These are phyloP conservation scores for Rossbeevera mucosa DNA, from an alignment of 768 basidiomycete genomes.

Conservation along the genomic window DNA sequence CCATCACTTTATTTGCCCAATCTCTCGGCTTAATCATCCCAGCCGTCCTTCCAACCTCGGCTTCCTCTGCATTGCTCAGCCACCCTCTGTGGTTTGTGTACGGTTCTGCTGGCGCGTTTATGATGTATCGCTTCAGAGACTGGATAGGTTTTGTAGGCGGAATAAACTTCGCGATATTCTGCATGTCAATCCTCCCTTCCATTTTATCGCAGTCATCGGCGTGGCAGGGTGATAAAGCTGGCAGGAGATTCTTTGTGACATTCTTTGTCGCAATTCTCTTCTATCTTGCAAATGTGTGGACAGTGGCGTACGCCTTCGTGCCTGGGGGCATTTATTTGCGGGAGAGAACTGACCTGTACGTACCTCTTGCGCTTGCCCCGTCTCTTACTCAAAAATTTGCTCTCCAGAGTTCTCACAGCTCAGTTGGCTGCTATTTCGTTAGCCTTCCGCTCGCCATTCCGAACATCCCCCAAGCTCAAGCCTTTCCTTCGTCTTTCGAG, in stretches of 20 bases:
- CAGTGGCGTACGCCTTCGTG: constrained; percentile 88
- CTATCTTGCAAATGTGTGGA: constrained; percentile 69
- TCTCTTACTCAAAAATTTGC: background rate
- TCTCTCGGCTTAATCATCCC: constrained; percentile 50
- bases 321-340: constrained; percentile 72
- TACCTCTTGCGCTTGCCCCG: constrained; percentile 11
- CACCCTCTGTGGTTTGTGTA: constrained; percentile 52
- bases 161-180: constrained; percentile 56
- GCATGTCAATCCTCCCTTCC: constrained; percentile 58
- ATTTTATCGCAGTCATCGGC: constrained; percentile 46
- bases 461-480: background rate
- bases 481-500: constrained; percentile 13
- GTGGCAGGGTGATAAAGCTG: constrained; percentile 35
- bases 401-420: constrained; percentile 45
- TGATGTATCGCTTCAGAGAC: constrained; percentile 55
- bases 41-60: constrained; percentile 24
- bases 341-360: constrained; percentile 72
- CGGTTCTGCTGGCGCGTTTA: constrained; percentile 48
- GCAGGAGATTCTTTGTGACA: constrained; percentile 49
- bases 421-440: constrained; percentile 50
- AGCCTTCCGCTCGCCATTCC: constrained; percentile 41
- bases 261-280: constrained; percentile 60
- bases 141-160: constrained; percentile 72
- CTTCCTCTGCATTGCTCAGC: constrained; percentile 28
- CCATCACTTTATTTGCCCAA: constrained; percentile 61